phyloP scores from a whole-genome alignment of 768 basidiomycete species.

The Kwoniella dendrophila region DNA sequence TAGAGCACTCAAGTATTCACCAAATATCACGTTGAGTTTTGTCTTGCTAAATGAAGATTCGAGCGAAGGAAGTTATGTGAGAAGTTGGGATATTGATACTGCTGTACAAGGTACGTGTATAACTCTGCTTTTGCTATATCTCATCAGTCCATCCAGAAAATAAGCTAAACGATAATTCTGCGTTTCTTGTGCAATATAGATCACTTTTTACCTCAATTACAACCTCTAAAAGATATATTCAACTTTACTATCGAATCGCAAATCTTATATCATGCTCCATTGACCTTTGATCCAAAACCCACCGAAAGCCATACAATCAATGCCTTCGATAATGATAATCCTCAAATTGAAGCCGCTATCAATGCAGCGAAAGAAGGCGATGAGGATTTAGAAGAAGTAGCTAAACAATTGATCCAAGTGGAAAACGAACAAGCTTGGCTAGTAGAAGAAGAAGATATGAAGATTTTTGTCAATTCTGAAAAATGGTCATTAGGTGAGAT shows the following conservation, averaged over 20 bases:
- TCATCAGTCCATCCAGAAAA: too few relatives aligned
- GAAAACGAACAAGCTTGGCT: conserved; percentile 59
- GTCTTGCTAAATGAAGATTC: conserved; percentile 90
- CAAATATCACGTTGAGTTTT: conserved; percentile 84
- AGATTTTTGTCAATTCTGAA: conserved; percentile 92
- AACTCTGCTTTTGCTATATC: too few relatives aligned
- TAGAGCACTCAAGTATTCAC: conserved; percentile 72
- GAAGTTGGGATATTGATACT: conserved; percentile 72
- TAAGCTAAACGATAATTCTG: too few relatives aligned
- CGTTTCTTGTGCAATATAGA: conserved; percentile 58
- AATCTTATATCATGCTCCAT: conserved; percentile 84
- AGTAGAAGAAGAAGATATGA: conserved; percentile 77
- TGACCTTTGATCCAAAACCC: conserved; percentile 70
- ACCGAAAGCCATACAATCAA: conserved; percentile 1
- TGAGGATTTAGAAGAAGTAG: conserved; percentile 24
- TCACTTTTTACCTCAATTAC: conserved; percentile 69
- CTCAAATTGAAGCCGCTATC: conserved; percentile 18
- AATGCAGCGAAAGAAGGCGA: conserved; percentile 27
- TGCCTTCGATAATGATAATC: not conserved
- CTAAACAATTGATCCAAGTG: conserved; percentile 44
- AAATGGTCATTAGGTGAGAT: conserved; percentile 86
- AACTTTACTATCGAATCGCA: conserved; percentile 95
- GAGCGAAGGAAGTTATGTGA: conserved; percentile 64
- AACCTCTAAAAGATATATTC: conserved; percentile 68
- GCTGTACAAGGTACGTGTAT: conserved; percentile 67